Percentiles rank a stretch among this genome's conserved stretches.
Evolutionary conservation across 441 rosid genomes (phyloP).

Genomic region (Mallotus japonicus): DNA sequence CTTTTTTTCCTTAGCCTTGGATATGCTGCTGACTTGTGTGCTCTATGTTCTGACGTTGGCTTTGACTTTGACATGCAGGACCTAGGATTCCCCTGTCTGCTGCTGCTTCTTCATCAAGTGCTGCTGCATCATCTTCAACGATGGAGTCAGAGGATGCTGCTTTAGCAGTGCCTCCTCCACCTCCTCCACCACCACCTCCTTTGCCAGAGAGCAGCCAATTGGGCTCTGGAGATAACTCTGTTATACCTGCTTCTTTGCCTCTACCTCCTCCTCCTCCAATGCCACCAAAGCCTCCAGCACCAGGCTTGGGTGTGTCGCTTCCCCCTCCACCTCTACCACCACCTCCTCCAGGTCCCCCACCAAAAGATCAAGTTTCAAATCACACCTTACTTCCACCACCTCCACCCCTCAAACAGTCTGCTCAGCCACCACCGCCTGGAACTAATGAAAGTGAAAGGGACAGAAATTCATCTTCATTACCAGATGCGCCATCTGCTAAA

Average conservation of each 20-base stretch:
- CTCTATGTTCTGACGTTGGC: neutral
- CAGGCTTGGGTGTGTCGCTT: slow-evolving; percentile 46
- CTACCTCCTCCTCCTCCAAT: slow-evolving; percentile 82
- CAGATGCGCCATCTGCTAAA: slow-evolving; percentile 45
- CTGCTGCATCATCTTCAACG: slow-evolving; percentile 53
- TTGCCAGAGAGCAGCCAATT: slow-evolving; percentile 48
- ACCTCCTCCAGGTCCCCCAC: slow-evolving; percentile 93
- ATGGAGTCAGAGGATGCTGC: slow-evolving; percentile 58
- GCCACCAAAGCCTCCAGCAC: slow-evolving; percentile 58
- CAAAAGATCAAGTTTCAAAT: slow-evolving; percentile 48
- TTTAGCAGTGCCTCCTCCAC: slow-evolving; percentile 54
- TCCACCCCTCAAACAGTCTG: slow-evolving; percentile 53
- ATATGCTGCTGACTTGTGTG: slow-evolving; percentile 1
- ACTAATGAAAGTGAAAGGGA: slow-evolving; percentile 42
- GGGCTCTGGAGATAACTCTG: slow-evolving; percentile 43
- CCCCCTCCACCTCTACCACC: slow-evolving; percentile 70
- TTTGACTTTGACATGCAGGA: slow-evolving; percentile 45
- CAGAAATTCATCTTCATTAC: slow-evolving; percentile 36
- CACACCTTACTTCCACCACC: slow-evolving; percentile 68
- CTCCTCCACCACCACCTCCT: slow-evolving; percentile 70
- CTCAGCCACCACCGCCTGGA: slow-evolving; percentile 71
- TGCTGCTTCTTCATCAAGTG: slow-evolving; percentile 52
- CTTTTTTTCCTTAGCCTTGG: neutral
- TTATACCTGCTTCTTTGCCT: slow-evolving; percentile 52
- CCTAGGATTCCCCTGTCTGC: slow-evolving; percentile 69